Percentiles rank a stretch among this genome's conserved stretches.
These are phyloP conservation scores for Aspergillus sp. DNA, from an alignment of 2,329 filamentous ascomycete species.

Conservation along the genomic window DNA sequence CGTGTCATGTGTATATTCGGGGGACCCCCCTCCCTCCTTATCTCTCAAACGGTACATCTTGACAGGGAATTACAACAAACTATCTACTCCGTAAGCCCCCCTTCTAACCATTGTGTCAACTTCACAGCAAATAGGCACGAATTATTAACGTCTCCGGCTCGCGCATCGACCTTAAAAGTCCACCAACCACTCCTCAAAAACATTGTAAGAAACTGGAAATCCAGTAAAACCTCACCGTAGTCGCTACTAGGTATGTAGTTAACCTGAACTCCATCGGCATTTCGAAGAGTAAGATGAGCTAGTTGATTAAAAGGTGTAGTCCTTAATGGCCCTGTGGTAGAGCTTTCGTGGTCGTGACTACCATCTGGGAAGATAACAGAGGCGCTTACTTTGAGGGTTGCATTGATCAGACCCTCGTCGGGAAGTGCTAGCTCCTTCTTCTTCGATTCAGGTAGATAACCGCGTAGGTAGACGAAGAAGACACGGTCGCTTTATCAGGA, in stretches of 20 bases:
- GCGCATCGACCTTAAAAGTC: conserved; percentile 12
- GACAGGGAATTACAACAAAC: no score
- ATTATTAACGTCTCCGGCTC: conserved; percentile 11
- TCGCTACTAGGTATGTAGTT: conserved; percentile 14
- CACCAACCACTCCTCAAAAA: conserved; percentile 14
- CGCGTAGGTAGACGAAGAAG: conserved; percentile 14
- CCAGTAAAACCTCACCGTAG: conserved; percentile 10
- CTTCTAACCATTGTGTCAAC: conserved; percentile 15
- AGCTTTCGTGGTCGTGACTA: background rate
- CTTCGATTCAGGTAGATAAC: conserved; percentile 11
- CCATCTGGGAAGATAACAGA: conserved; percentile 13
- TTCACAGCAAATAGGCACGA: conserved; percentile 13
- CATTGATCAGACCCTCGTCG: conserved; percentile 12
- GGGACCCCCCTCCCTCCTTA: no score
- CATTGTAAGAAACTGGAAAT: conserved; percentile 13
- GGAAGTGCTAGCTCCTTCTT: conserved; percentile 13
- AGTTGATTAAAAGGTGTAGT: conserved; percentile 9
- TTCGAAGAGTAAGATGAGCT: conserved; percentile 11
- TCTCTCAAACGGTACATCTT: no score
- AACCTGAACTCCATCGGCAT: conserved; percentile 10
- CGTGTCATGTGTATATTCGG: no score
- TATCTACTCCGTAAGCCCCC: conserved; percentile 7
- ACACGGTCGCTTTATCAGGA: conserved; percentile 8
- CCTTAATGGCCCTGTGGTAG: conserved; percentile 7
- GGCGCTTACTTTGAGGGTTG: conserved; percentile 10